A percentile compares a stretch with the other conserved stretches of the same genome.
These are phyloP conservation scores for Syncephalastrum sp. DNA, from an alignment of 371 early-diverging fungal species.

Conservation along the genomic window DNA sequence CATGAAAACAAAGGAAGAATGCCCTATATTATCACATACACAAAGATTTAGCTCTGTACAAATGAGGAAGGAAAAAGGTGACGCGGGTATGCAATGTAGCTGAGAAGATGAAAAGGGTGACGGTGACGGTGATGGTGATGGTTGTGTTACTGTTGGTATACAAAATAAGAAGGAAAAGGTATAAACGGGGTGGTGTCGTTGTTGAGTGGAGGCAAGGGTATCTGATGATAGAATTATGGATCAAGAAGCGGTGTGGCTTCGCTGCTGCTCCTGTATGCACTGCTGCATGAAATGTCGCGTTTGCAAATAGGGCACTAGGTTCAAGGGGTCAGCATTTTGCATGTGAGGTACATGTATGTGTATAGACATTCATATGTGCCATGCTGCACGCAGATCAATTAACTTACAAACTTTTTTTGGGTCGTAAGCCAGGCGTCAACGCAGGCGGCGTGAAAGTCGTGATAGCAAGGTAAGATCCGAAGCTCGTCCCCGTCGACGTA, in stretches of 20 bases:
- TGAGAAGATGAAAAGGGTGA: too few relatives aligned
- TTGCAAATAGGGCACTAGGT: constrained; percentile 79
- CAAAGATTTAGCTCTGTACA: too few relatives aligned
- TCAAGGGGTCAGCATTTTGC: neutral
- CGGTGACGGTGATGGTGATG: too few relatives aligned
- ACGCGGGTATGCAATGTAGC: too few relatives aligned
- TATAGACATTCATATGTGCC: neutral
- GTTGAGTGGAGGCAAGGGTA: too few relatives aligned
- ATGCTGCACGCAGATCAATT: neutral
- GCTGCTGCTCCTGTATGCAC: constrained; percentile 1
- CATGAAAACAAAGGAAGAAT: too few relatives aligned
- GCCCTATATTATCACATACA: too few relatives aligned
- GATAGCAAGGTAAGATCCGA: constrained; percentile 84
- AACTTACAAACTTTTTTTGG: constrained; percentile 73
- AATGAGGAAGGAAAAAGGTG: too few relatives aligned
- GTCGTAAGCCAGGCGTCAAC: constrained; percentile 88
- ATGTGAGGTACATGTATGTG: neutral
- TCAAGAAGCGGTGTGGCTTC: constrained; percentile 15
- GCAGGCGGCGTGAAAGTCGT: constrained; percentile 90
- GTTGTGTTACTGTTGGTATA: too few relatives aligned
- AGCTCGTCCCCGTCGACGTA: constrained; percentile 78
- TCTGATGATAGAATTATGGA: constrained; percentile 1
- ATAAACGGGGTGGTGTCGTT: too few relatives aligned
- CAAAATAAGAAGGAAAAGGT: too few relatives aligned
- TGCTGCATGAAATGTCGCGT: constrained; percentile 42